Evolutionary conservation across 2,329 filamentous ascomycete species (phyloP), one percentile per base, ranked within the genome.

Genomic region (Hypoxylon sp.): DNA sequence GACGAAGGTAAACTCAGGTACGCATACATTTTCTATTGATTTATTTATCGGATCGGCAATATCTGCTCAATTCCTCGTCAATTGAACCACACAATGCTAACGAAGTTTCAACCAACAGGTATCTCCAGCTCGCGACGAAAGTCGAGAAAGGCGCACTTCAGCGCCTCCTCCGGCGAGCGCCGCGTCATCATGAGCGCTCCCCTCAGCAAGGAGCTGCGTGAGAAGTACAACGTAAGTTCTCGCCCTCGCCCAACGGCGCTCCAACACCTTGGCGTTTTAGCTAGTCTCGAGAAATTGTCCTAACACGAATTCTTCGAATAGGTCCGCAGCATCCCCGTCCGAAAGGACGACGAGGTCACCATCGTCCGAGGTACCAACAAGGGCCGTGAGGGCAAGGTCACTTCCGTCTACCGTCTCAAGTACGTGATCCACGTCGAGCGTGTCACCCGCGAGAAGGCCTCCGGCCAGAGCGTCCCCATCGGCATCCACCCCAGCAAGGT

Each of bases 91-190:
- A 17, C 23, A 23, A 51, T 58, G 45, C 63, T 68, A 46, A 70
- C 52, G 19, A 19, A 25, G 21, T 46, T 32, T 53, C 32, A 11
- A 5, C 11, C 23, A 19, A 56, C 14, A 75, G 74, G 72, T 60
- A 72, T 75, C 67, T 67, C 72, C 71, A 74, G 73, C 84, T 97
- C 94, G 81, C 91, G 95, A 86, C 92, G 95, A 87, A 99, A 99
- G 93, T 96, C 93, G 86, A 93, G 96, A 86, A 97, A 97, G 89
- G 93, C 93, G 82, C 95, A 99, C 90, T 99, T 97, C 90, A 87
- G 89, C 83, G 96, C 96, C 76, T 94, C 94, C 77, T 98, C 94
- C 83, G 94, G 92, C 87, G 89, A 93, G 82, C 94, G 96, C 85
- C 93, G 96, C 82, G 89, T 91, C 79, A 97, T 97, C 87, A 98